Evolutionary conservation across 2,329 filamentous ascomycete species (phyloP).

Genomic region (Elsinoe ampelina): DNA sequence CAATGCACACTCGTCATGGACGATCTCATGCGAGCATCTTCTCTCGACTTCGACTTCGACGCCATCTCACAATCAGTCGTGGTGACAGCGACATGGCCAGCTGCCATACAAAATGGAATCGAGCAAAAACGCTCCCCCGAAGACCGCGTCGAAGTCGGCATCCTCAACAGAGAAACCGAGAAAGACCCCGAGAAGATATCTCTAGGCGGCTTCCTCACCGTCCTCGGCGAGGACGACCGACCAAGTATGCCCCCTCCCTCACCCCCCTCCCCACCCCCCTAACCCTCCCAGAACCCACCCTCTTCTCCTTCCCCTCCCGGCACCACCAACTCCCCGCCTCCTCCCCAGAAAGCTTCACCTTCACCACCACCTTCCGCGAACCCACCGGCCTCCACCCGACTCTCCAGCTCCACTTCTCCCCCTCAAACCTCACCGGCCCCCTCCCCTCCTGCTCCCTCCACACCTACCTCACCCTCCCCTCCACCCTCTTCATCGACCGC

Average conservation of each 20-base stretch:
- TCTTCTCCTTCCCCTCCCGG: slow-evolving; percentile 76
- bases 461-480: slow-evolving; percentile 74
- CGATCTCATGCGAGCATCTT: slow-evolving; percentile 46
- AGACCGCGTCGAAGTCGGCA: slow-evolving; percentile 67
- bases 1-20: slow-evolving; percentile 43
- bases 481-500: slow-evolving; percentile 71
- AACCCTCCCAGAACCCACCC: slow-evolving; percentile 49
- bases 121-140: slow-evolving; percentile 33
- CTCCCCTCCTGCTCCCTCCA: slow-evolving; percentile 59
- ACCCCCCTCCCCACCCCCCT: background rate
- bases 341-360: slow-evolving; percentile 30
- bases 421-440: slow-evolving; percentile 39
- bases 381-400: slow-evolving; percentile 80
- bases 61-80: slow-evolving; percentile 55
- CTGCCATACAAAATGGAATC: slow-evolving; percentile 30
- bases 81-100: slow-evolving; percentile 54
- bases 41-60: slow-evolving; percentile 71
- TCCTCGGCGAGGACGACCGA: slow-evolving; percentile 64
- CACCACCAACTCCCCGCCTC: slow-evolving; percentile 50
- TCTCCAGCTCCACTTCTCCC: slow-evolving; percentile 57
- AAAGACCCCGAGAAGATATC: slow-evolving; percentile 65
- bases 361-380: slow-evolving; percentile 56
- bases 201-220: slow-evolving; percentile 67
- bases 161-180: slow-evolving; percentile 58
- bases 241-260: slow-evolving; percentile 41